Percentiles rank a stretch among this genome's conserved stretches.
Conservation (phyloP, 345 rosid genomes). For the Cardamine resedifolia region DNA sequence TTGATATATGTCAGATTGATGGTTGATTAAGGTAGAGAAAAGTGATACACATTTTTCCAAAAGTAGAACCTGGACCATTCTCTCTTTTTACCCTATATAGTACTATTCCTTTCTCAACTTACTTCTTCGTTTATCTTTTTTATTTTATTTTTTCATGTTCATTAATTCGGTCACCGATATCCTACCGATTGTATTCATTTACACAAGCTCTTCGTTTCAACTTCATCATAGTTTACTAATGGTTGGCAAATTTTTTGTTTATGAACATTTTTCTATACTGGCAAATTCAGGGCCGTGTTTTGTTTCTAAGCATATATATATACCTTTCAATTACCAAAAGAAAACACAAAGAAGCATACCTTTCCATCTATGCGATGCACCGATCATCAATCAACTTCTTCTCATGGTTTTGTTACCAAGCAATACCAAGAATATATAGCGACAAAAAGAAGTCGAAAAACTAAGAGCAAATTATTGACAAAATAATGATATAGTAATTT, state of each 20-base stretch:
- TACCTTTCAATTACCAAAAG: not conserved
- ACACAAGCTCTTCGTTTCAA: not conserved
- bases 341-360: too few relatives aligned
- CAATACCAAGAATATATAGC: not conserved
- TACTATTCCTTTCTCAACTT: conserved; percentile 29
- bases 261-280: not conserved
- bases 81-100: conserved; percentile 13
- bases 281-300: not conserved
- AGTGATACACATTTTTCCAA: conserved; percentile 13
- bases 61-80: conserved; percentile 35
- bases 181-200: too few relatives aligned
- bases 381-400: not conserved
- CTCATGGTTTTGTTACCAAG: not conserved
- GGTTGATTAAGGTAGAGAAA: conserved; percentile 36
- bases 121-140: not conserved
- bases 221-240: not conserved
- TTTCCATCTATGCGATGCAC: too few relatives aligned
- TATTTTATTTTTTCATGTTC: too few relatives aligned
- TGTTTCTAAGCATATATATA: not conserved
- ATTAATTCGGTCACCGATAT: not conserved
- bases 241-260: not conserved
- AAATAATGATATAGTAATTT: too few relatives aligned
- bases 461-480: not conserved
- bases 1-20: conserved; percentile 16
- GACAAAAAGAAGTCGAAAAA: too few relatives aligned